phyloP scores from a whole-genome alignment of 106 monocot genomes.

The Ottelia alismoides region DNA sequence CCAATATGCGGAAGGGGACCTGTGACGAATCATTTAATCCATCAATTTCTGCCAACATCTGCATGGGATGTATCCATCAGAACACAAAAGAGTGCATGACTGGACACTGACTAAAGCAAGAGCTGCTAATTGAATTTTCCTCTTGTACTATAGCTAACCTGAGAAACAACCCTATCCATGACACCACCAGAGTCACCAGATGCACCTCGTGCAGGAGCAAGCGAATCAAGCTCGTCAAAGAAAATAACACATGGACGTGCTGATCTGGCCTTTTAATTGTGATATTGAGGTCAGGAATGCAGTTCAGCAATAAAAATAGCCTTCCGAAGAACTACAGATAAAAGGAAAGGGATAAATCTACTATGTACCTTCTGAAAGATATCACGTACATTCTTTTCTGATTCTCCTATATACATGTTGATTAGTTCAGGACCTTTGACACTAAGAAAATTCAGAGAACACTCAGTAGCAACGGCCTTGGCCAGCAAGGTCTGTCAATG shows the following conservation, averaged over 20 bases:
- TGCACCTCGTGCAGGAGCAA: constrained; percentile 96
- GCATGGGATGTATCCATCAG: background rate
- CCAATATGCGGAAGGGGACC: constrained; percentile 23
- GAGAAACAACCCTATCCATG: constrained; percentile 99
- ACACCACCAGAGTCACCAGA: constrained; percentile 99
- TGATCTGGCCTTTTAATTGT: constrained; percentile 88
- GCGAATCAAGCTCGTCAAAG: constrained; percentile 99
- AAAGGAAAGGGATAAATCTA: background rate
- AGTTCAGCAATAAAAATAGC: background rate
- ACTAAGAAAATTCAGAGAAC: constrained; percentile 89
- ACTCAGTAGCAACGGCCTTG: constrained; percentile 97
- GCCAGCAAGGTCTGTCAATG: constrained; percentile 70
- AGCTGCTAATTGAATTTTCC: too few relatives aligned
- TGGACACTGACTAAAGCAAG: background rate
- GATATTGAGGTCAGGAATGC: too few relatives aligned
- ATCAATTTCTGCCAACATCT: constrained; percentile 98
- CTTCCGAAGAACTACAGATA: background rate
- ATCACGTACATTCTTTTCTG: constrained; percentile 97
- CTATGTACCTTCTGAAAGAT: constrained; percentile 88
- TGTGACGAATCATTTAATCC: constrained; percentile 71
- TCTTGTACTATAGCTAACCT: constrained; percentile 37
- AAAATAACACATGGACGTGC: constrained; percentile 98
- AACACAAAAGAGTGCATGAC: background rate
- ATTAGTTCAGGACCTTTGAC: constrained; percentile 97
- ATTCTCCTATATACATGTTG: constrained; percentile 99